Evolutionary conservation across 192 early-diverging fungal genomes (phyloP).

Genomic region (Allomyces macrogynus): DNA sequence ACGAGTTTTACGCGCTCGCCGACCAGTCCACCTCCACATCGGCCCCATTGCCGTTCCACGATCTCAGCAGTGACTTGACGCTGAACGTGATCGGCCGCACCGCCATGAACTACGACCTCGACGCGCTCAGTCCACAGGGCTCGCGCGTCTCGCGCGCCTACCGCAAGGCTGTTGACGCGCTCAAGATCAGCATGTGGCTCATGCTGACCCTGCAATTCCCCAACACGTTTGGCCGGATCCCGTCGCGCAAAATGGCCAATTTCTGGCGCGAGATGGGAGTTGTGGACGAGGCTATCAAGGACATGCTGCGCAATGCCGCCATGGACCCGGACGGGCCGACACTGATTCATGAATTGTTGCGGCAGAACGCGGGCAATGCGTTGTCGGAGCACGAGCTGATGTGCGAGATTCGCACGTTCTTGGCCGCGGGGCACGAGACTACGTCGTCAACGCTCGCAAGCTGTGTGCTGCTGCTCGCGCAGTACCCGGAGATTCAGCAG

Average conservation of each 20-base stretch:
- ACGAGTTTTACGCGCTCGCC: background rate
- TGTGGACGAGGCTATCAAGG: background rate
- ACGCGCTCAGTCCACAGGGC: background rate
- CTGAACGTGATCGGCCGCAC: background rate
- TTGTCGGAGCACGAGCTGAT: background rate
- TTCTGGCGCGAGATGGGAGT: background rate
- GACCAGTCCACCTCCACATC: background rate
- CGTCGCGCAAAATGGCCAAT: background rate
- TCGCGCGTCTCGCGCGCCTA: background rate
- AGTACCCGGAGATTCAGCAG: background rate
- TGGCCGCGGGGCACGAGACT: background rate
- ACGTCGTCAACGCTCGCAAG: background rate
- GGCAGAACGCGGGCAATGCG: background rate
- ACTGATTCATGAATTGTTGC: background rate
- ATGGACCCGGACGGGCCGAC: background rate
- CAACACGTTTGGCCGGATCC: background rate
- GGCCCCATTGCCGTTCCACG: background rate
- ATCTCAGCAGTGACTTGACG: background rate
- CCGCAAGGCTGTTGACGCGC: background rate
- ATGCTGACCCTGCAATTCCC: background rate
- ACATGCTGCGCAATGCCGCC: background rate
- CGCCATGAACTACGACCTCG: background rate
- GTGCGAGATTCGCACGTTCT: background rate
- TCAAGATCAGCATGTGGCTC: background rate
- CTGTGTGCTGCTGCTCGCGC: background rate